A percentile compares a stretch with the other conserved stretches of the same genome.
These are phyloP conservation scores for Golubevia sp. DNA, from an alignment of 1,284 basidiomycete species.

Conservation along the genomic window DNA sequence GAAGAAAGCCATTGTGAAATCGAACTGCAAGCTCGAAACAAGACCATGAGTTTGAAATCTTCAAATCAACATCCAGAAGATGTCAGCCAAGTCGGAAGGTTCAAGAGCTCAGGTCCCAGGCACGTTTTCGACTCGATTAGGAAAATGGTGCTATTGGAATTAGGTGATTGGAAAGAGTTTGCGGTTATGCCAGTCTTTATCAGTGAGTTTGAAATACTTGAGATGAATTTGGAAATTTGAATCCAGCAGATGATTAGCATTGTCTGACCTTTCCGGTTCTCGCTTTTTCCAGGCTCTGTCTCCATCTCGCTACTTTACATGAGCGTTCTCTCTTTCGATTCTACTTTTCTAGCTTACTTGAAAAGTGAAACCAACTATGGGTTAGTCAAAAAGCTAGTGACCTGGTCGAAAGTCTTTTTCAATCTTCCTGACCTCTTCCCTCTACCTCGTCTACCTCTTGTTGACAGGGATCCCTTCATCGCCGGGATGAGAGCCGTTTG, in stretches of 20 bases:
- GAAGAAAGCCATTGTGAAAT: too few relatives aligned
- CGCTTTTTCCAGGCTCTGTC: slow-evolving; percentile 48
- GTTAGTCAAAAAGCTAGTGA: too few relatives aligned
- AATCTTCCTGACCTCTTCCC: neutral
- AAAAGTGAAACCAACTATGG: slow-evolving; percentile 41
- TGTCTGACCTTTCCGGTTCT: neutral
- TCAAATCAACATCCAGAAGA: too few relatives aligned
- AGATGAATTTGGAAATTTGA: too few relatives aligned
- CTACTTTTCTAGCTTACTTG: slow-evolving; percentile 46
- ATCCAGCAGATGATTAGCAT: too few relatives aligned
- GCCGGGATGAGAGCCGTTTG: slow-evolving; percentile 68
- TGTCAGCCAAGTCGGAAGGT: too few relatives aligned
- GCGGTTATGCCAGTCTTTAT: slow-evolving; percentile 65
- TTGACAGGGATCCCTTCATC: slow-evolving; percentile 66
- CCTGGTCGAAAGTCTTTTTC: neutral
- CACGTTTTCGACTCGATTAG: too few relatives aligned
- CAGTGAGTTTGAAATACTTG: slow-evolving; percentile 22
- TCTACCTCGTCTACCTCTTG: neutral
- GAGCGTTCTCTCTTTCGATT: slow-evolving; percentile 63
- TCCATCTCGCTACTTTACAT: slow-evolving; percentile 67
- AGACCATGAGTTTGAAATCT: neutral
- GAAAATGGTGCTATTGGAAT: too few relatives aligned
- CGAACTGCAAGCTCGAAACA: too few relatives aligned
- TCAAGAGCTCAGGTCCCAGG: too few relatives aligned
- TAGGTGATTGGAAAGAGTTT: slow-evolving; percentile 65